Evolutionary conservation across 1,139 yeast species (phyloP), one percentile per base, ranked within the genome.

Genomic region (Yamadazyma pseudoaaseri): DNA sequence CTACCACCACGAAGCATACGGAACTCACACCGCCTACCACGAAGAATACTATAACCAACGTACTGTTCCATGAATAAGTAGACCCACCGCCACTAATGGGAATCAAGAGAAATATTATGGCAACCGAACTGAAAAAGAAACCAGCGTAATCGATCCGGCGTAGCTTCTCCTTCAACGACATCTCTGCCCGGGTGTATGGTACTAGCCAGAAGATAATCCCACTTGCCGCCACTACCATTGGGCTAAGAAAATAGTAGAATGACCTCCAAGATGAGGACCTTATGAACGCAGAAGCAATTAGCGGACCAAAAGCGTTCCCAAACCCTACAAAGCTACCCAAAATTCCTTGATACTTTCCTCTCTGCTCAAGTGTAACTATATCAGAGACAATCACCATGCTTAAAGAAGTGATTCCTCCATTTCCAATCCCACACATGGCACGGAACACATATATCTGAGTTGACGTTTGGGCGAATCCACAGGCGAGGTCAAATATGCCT

Each of bases 241-340:
- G 48, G 60, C 49, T 14, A 55, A 42, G 33, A 49, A 46, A 32
- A 43, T 65, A 72, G 46, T 66, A 76, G 38, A 70, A 65, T 31
- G 65, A 59, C 43, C 79, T 65, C 83, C 83, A 77, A 20, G 62
- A 45, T 13, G 51, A 42, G 26, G 54, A 53, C 22, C 60, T 52
- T 7, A 68, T 61, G 43, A 75, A 72, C 0, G 65, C 76, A 11
- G 77, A 68, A 51, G 74, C 73, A 14, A 76, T 48, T 37, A 76
- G 70, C 0, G 82, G 82, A 1, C 82, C 83, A 13, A 70, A 46
- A 2, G 73, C 70, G 43, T 71, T 73, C 2, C 82, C 80, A 18
- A 74, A 51, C n/a, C 36, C 36, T 20, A 74, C 70, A 37, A 62
- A 59, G 1, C 71, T 52, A 3, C 79, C 81, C 20, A 75, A 51